Conservation (phyloP, 345 rosid species). For the Clausena lansium region DNA sequence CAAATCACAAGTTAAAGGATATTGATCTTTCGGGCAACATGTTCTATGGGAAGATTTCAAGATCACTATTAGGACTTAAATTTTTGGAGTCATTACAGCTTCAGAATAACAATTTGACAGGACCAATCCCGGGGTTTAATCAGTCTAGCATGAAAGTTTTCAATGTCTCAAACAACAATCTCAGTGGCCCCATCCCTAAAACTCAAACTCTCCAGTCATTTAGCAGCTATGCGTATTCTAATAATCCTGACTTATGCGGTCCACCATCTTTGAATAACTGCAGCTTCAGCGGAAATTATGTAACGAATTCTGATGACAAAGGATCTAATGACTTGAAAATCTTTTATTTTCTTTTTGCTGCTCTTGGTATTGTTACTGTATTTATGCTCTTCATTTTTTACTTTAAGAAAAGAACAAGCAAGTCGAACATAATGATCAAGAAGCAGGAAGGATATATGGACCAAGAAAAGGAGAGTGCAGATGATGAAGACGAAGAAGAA, state of each 20-base stretch:
- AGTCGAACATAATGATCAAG: too few relatives aligned
- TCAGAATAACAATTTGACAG: constrained; percentile 43
- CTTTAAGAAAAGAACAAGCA: constrained; percentile 28
- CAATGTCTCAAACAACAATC: too few relatives aligned
- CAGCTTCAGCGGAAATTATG: too few relatives aligned
- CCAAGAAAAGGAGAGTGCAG: not conserved
- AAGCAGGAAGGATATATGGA: not conserved
- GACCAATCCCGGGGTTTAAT: constrained; percentile 32
- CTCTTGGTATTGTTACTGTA: constrained; percentile 35
- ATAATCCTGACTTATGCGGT: constrained; percentile 30
- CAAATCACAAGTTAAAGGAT: too few relatives aligned
- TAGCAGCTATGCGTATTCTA: constrained; percentile 19
- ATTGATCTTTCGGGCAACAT: too few relatives aligned
- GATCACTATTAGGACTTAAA: too few relatives aligned
- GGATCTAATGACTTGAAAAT: not conserved
- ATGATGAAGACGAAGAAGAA: too few relatives aligned
- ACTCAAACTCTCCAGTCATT: constrained; percentile 30
- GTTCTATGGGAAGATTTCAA: too few relatives aligned
- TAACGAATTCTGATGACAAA: constrained; percentile 6
- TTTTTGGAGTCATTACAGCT: too few relatives aligned
- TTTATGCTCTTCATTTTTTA: constrained; percentile 35
- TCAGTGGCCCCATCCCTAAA: constrained; percentile 37
- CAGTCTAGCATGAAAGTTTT: constrained; percentile 29
- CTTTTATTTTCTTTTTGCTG: constrained; percentile 24
- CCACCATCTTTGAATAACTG: constrained; percentile 13